phyloP scores from a whole-genome alignment of 352 stramenopile species.

The Globisporangium takayamanum region DNA sequence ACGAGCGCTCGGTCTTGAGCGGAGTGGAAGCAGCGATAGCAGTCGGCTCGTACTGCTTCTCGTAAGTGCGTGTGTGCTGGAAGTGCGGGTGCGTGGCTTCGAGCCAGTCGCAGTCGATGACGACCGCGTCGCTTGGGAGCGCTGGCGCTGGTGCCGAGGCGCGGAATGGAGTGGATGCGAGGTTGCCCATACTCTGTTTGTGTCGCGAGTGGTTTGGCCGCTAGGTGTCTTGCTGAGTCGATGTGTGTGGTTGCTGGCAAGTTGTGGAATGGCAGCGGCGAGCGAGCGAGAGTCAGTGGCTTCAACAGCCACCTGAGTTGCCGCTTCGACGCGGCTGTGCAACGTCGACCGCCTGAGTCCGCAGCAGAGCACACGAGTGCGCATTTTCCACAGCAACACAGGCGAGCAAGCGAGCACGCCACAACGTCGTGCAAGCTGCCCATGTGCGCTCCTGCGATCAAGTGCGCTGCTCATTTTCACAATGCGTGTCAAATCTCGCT shows the following conservation, averaged over 20 bases:
- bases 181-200: slow-evolving; percentile 38
- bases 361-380: not conserved
- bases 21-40: not conserved
- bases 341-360: no score
- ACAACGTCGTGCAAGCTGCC: not conserved
- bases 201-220: not conserved
- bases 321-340: no score
- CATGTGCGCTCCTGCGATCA: not conserved
- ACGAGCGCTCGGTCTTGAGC: not conserved
- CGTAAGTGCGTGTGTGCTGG: not conserved
- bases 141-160: slow-evolving; percentile 5
- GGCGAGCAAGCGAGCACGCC: not conserved
- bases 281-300: not conserved
- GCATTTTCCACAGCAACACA: slow-evolving; percentile 1
- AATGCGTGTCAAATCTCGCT: not conserved
- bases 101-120: slow-evolving; percentile 14
- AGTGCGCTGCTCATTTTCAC: not conserved
- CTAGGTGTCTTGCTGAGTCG: not conserved
- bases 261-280: slow-evolving; percentile 31
- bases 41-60: slow-evolving; percentile 14
- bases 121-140: slow-evolving; percentile 11
- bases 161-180: slow-evolving; percentile 22
- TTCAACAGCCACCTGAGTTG: not conserved
- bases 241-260: slow-evolving; percentile 17
- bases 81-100: slow-evolving; percentile 17